Percentiles rank a stretch among this genome's conserved stretches.
Evolutionary conservation across 805 yeast genomes (phyloP).

Genomic region (Candida pseudofarinosa): DNA sequence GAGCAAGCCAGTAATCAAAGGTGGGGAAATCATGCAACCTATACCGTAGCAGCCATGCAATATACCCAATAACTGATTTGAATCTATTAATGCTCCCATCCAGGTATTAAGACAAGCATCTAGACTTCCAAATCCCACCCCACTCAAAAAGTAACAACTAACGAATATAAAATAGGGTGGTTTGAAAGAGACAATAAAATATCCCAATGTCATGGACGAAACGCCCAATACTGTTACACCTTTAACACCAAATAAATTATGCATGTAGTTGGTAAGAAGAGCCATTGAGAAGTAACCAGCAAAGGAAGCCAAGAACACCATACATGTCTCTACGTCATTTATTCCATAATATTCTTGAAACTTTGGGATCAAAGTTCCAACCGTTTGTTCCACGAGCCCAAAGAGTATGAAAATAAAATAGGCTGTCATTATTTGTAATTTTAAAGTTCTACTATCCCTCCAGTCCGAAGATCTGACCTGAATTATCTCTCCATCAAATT

Average conservation of each 20-base stretch:
- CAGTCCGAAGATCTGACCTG: slow-evolving; percentile 38
- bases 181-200: slow-evolving; percentile 30
- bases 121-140: slow-evolving; percentile 53
- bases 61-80: slow-evolving; percentile 48
- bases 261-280: slow-evolving; percentile 40
- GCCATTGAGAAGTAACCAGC: slow-evolving; percentile 56
- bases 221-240: slow-evolving; percentile 41
- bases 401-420: slow-evolving; percentile 40
- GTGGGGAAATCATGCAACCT: slow-evolving; percentile 51
- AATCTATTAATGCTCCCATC: slow-evolving; percentile 43
- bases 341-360: slow-evolving; percentile 45
- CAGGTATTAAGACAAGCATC: slow-evolving; percentile 57
- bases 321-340: slow-evolving; percentile 45
- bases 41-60: slow-evolving; percentile 52
- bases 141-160: slow-evolving; percentile 37
- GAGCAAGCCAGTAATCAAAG: slow-evolving; percentile 39
- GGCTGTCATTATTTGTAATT: slow-evolving; percentile 40
- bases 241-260: slow-evolving; percentile 42
- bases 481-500: slow-evolving; percentile 24
- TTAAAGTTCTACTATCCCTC: slow-evolving; percentile 32
- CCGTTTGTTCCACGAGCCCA: slow-evolving; percentile 58
- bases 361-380: slow-evolving; percentile 57
- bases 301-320: slow-evolving; percentile 49
- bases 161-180: slow-evolving; percentile 43
- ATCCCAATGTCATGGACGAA: slow-evolving; percentile 32